Conservation (phyloP, 2,329 filamentous ascomycete species). For the Fusarium pseudograminearum region DNA sequence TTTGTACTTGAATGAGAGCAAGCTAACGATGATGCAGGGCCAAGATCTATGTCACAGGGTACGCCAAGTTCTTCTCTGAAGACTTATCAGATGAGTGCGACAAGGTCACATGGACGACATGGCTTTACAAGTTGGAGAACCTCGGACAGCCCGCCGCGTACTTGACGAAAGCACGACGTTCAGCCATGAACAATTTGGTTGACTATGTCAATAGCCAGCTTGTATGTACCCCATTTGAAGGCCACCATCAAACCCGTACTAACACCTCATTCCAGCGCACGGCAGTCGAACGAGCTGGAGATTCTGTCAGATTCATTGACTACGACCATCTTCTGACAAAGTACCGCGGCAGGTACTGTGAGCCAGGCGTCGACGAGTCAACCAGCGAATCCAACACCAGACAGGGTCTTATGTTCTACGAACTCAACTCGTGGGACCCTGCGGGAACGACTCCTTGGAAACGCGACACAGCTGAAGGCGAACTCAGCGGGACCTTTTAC, state of each 20-base stretch:
- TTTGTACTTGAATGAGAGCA: no score
- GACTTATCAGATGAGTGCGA: not conserved
- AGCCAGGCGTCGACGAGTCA: slow-evolving; percentile 17
- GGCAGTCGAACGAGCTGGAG: slow-evolving; percentile 8
- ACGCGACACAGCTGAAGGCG: not conserved
- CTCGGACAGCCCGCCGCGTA: not conserved
- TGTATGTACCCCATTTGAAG: not conserved
- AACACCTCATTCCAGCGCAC: not conserved
- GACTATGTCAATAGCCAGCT: not conserved
- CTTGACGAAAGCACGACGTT: not conserved
- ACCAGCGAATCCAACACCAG: slow-evolving; percentile 7
- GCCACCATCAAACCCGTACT: not conserved
- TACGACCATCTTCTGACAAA: slow-evolving; percentile 4
- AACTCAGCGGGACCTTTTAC: slow-evolving; percentile 19
- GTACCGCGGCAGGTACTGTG: slow-evolving; percentile 8
- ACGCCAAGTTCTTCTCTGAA: slow-evolving; percentile 3
- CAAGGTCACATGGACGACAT: slow-evolving; percentile 11
- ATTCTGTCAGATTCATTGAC: not conserved
- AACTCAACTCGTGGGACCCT: slow-evolving; percentile 19
- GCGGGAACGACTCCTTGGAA: slow-evolving; percentile 12
- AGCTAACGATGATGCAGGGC: not conserved
- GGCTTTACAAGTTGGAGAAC: slow-evolving; percentile 1
- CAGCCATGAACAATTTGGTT: not conserved
- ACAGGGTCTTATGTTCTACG: slow-evolving; percentile 15
- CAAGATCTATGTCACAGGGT: slow-evolving; percentile 9